These are phyloP conservation scores for Tetrapisispora pingtungensis DNA, from an alignment of 805 yeast genomes.

Conservation along the genomic window DNA sequence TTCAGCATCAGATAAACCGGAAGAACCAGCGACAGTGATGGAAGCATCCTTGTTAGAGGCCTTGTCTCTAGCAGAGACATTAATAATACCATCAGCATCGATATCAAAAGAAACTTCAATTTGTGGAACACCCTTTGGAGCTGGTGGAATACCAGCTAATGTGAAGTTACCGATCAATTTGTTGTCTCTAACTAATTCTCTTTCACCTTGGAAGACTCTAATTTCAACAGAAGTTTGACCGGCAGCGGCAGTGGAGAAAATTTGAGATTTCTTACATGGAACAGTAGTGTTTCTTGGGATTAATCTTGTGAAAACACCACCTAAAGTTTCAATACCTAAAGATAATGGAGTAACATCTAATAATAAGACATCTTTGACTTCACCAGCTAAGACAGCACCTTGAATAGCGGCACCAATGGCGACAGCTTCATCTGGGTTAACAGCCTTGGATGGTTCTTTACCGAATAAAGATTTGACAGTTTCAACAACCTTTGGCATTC, in stretches of 20 bases:
- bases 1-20: conserved; percentile 84
- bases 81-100: conserved; percentile 76
- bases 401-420: conserved; percentile 87
- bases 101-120: conserved; percentile 67
- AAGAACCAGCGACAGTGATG: conserved; percentile 92
- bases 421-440: conserved; percentile 87
- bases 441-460: conserved; percentile 57
- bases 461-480: conserved; percentile 51
- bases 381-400: conserved; percentile 79
- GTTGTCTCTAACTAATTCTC: conserved; percentile 69
- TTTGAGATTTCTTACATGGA: conserved; percentile 64
- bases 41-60: conserved; percentile 90
- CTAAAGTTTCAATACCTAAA: conserved; percentile 77
- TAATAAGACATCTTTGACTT: conserved; percentile 64
- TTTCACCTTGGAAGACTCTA: conserved; percentile 72
- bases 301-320: conserved; percentile 72
- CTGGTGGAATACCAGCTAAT: conserved; percentile 63
- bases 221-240: conserved; percentile 78
- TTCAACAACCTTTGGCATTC: conserved; percentile 72
- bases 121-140: conserved; percentile 75
- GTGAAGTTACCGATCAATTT: conserved; percentile 68
- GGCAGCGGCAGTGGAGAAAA: conserved; percentile 74
- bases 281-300: conserved; percentile 71
- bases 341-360: conserved; percentile 80
- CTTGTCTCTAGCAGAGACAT: conserved; percentile 82